These are phyloP conservation scores for Pythium plurisporium DNA, from an alignment of 352 stramenopile species.

Conservation along the genomic window DNA sequence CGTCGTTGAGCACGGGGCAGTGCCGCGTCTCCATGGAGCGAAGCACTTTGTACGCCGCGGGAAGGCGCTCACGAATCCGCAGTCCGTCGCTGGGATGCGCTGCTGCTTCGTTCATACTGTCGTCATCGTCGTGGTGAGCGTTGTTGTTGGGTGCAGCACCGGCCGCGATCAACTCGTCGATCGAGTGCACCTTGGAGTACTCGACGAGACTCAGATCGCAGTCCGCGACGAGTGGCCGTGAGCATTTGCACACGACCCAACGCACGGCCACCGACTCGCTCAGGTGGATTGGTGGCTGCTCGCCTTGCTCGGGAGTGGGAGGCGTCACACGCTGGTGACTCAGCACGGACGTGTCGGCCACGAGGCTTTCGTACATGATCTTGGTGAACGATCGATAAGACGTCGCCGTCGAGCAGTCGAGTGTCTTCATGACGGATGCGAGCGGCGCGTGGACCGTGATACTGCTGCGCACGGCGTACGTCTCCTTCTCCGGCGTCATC, in stretches of 20 bases:
- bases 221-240: conserved; percentile 59
- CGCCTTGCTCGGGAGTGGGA: neutral
- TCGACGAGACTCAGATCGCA: conserved; percentile 71
- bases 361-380: conserved; percentile 67
- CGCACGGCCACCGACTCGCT: conserved; percentile 56
- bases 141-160: conserved; percentile 15
- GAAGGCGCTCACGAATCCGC: conserved; percentile 24
- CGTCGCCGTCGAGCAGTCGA: conserved; percentile 52
- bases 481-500: conserved; percentile 1
- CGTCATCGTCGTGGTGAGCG: conserved; percentile 13
- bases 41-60: conserved; percentile 67
- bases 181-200: conserved; percentile 57
- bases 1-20: conserved; percentile 59
- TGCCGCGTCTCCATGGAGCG: conserved; percentile 58
- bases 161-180: conserved; percentile 33
- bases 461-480: conserved; percentile 56
- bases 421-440: conserved; percentile 47
- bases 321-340: conserved; percentile 37
- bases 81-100: conserved; percentile 24
- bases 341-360: conserved; percentile 73
- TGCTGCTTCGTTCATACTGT: conserved; percentile 8
- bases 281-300: conserved; percentile 11
- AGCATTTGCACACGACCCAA: conserved; percentile 65
- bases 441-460: conserved; percentile 50
- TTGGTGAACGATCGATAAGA: conserved; percentile 67